Evolutionary conservation across 1,284 basidiomycete species (phyloP).

Genomic region (Malassezia cuniculi): DNA sequence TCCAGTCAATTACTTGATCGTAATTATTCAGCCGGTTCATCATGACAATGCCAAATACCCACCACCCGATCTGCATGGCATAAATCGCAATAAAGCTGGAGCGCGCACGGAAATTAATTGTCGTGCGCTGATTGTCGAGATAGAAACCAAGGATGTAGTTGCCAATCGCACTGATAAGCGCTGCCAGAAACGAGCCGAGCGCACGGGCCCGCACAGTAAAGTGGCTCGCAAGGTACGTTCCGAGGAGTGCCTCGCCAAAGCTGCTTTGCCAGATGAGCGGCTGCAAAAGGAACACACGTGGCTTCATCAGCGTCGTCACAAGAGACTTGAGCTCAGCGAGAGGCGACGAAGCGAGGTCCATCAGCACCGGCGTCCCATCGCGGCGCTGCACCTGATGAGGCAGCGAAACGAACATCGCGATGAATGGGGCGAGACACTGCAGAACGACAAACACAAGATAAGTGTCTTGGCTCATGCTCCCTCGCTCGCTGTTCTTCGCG

Average conservation of each 20-base stretch:
- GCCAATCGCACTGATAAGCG: constrained; percentile 32
- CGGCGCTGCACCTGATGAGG: constrained; percentile 45
- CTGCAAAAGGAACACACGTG: constrained; percentile 28
- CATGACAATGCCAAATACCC: constrained; percentile 44
- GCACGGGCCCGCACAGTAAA: constrained; percentile 35
- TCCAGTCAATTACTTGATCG: constrained; percentile 32
- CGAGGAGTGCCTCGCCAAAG: constrained; percentile 34
- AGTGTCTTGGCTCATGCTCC: constrained; percentile 41
- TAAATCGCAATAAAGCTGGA: constrained; percentile 28
- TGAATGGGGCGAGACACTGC: constrained; percentile 41
- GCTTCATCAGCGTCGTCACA: constrained; percentile 19
- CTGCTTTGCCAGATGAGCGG: constrained; percentile 32
- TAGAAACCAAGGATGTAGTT: constrained; percentile 43
- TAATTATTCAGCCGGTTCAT: constrained; percentile 19
- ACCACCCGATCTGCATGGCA: constrained; percentile 25
- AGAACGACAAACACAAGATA: constrained; percentile 47
- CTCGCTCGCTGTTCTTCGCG: constrained; percentile 26
- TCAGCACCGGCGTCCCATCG: constrained; percentile 42
- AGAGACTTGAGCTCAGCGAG: constrained; percentile 32
- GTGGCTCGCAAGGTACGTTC: constrained; percentile 38
- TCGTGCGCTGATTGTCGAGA: constrained; percentile 35
- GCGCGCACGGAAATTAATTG: constrained; percentile 31
- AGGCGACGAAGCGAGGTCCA: constrained; percentile 27
- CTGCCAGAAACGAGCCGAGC: constrained; percentile 44
- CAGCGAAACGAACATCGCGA: constrained; percentile 36